These are phyloP conservation scores for Pisolithus marmoratus DNA, from an alignment of 768 basidiomycete species.

Conservation along the genomic window DNA sequence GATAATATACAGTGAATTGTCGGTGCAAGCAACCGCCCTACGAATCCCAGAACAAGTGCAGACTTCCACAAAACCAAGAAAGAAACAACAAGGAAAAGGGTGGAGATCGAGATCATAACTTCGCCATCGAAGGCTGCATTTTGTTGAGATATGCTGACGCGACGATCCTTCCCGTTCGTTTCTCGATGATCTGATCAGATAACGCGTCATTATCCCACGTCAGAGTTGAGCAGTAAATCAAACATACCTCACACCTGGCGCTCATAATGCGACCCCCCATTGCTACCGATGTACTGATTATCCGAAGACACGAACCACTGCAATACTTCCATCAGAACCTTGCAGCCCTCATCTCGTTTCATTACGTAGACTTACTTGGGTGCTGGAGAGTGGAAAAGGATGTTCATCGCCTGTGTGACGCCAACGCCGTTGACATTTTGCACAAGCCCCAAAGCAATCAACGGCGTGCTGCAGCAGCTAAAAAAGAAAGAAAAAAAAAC, in stretches of 20 bases:
- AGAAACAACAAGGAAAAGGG: not conserved
- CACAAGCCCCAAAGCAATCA: slow-evolving; percentile 59
- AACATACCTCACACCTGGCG: slow-evolving; percentile 61
- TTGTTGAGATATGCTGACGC: slow-evolving; percentile 68
- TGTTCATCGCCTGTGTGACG: slow-evolving; percentile 66
- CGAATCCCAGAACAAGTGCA: not conserved
- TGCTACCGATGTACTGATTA: slow-evolving; percentile 59
- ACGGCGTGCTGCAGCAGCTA: slow-evolving; percentile 63
- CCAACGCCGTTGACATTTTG: slow-evolving; percentile 64
- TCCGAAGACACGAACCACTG: slow-evolving; percentile 55
- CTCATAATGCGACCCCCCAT: slow-evolving; percentile 68
- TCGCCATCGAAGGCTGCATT: slow-evolving; percentile 58
- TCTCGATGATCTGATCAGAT: slow-evolving; percentile 48
- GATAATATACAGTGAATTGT: slow-evolving; percentile 9
- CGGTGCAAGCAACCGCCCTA: not conserved
- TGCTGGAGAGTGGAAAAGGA: slow-evolving; percentile 66
- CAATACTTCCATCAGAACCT: not conserved
- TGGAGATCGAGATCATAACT: slow-evolving; percentile 30
- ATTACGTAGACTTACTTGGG: slow-evolving; percentile 40
- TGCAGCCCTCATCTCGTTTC: slow-evolving; percentile 4
- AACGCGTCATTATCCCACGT: too few species aligned
- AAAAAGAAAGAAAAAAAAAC: not conserved
- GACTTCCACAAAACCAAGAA: slow-evolving; percentile 6
- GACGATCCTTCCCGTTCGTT: slow-evolving; percentile 49
- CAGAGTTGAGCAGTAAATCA: not conserved